Base-by-base conservation (phyloP, 768 basidiomycete species). In the Tricholoma hemisulphureum region DNA sequence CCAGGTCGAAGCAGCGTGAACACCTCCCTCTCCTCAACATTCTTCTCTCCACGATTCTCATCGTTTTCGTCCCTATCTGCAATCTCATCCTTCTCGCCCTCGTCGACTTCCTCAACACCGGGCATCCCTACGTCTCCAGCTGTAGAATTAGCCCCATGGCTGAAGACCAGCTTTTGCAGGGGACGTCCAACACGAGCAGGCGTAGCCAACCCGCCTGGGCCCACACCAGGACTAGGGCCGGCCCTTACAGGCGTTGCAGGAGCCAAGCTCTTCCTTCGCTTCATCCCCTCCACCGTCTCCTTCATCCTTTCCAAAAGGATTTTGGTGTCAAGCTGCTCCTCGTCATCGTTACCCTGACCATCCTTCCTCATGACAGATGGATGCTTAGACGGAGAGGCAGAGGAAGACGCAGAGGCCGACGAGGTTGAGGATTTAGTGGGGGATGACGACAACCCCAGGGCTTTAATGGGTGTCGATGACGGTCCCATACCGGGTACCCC, bases 401-500 rank as follows among this genome's bases (percentile, higher is more conserved):
- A 28, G 0, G 54, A 51, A 31, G 49, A 37, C 28, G 56, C 39
- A 7, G 24, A 43, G 2, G 61, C 39, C 5, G 58, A 55, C n/a
- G 58, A 23, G 7, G n/a, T n/a, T n/a, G 53, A 46, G 0, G 59
- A 54, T 49, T 65, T 58, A 55, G 67, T 58, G 61, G 71, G 69
- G 67, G 59, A 66, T 51, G 49, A 56, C 23, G 28, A 32, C 1
- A 48, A 35, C 13, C 48, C 10, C 2, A 54, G 32, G 13, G 58
- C 16, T 37, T 54, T 59, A n/a, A 10, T 53, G 0, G 58, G 61
- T 8, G 63, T 41, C 4, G 26, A 60, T 34, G 51, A 20, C 67
- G 67, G 64, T 68, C 69, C 69, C 72, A 83, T 74, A 1, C 84
- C 85, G 1, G 86, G 85, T 13, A 80, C 75, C 18, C 80, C 79